Evolutionary conservation across 2,329 filamentous ascomycete genomes (phyloP).

Genomic region (Saccharata proteae): DNA sequence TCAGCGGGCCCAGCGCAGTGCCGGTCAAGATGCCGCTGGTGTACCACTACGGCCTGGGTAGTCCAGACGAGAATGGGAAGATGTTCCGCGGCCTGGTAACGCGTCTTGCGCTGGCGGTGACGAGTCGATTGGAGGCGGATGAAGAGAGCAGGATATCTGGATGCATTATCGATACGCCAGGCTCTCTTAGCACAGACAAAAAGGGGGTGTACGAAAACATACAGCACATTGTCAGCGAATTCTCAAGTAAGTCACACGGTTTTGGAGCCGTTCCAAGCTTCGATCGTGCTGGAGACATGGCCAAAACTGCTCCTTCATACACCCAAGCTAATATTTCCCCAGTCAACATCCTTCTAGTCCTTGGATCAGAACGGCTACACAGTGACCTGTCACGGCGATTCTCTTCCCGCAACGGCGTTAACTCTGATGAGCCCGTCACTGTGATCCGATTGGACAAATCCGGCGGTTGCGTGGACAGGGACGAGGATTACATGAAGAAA

Average conservation of each 20-base stretch:
- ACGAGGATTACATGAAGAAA: slow-evolving; percentile 61
- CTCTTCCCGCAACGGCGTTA: slow-evolving; percentile 30
- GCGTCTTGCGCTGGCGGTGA: slow-evolving; percentile 66
- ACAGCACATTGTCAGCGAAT: slow-evolving; percentile 63
- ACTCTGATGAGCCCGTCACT: slow-evolving; percentile 53
- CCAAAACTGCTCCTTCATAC: neutral
- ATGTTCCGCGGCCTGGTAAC: slow-evolving; percentile 65
- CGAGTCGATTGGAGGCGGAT: slow-evolving; percentile 67
- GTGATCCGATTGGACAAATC: slow-evolving; percentile 75
- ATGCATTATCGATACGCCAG: slow-evolving; percentile 75
- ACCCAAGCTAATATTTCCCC: slow-evolving; percentile 16
- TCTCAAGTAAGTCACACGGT: slow-evolving; percentile 41
- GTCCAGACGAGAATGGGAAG: slow-evolving; percentile 56
- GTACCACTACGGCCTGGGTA: slow-evolving; percentile 71
- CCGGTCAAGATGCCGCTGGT: slow-evolving; percentile 87
- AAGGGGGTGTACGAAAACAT: slow-evolving; percentile 60
- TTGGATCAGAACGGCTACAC: slow-evolving; percentile 68
- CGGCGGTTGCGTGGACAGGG: slow-evolving; percentile 69
- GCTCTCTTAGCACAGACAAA: slow-evolving; percentile 53
- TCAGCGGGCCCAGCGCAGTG: slow-evolving; percentile 75
- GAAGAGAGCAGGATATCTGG: slow-evolving; percentile 58
- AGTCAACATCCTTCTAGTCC: slow-evolving; percentile 69
- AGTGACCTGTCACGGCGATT: slow-evolving; percentile 64
- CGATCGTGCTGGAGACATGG: neutral
- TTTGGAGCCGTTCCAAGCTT: slow-evolving; percentile 10